Base-by-base conservation (phyloP, 495 filamentous ascomycete genomes). In the Aspergillus panamensis region DNA sequence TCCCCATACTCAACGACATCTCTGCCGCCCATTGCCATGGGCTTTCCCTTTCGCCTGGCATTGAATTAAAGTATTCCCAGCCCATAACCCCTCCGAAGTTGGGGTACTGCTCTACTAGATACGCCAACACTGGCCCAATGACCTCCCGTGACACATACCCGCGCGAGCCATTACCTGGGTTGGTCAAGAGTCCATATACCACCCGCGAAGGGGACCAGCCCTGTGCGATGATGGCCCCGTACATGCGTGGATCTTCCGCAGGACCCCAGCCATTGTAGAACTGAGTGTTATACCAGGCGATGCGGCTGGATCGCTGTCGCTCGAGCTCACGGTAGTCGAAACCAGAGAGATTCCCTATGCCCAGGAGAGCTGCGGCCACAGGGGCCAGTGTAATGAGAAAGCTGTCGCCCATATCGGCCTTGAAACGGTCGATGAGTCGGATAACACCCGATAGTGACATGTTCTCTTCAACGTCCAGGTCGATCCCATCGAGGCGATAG, bases 241-340 rank as follows among this genome's bases (percentile, higher is more conserved):
- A 91, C 67, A 81, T 78, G n/a, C 71, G 63, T 0, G 84, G 79
- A 60, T 77, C 78, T 12, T 76, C 76, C 21, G 89, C 75, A 29
- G 76, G 76, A 13, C 90, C 91, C 81, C 87, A 95, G 2, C 88
- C 88, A 62, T 86, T 89, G 65, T 95, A 95, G 65, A 94, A 94
- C 66, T 94, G 91, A 13, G 84, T 73, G 58, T 94, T 94, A 63
- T 94, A 94, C 83, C 90, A 95, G 16, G 72, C 77, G 37, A 92
- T 88, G 61, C 86, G 80, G 9, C 69, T 63, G 5, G 87, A 88
- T 8, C 86, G 77, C 71, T 80, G 77, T 19, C 77, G 71, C 66
- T 91, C 87, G 32, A 93, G 77, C 19, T 75, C 70, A 5, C 76
- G 70, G 68, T 95, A 93, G 56, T 84, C 78, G 64, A 95, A 95